Conservation (phyloP, 306 rosid genomes). For the Dryas alaskensis region DNA sequence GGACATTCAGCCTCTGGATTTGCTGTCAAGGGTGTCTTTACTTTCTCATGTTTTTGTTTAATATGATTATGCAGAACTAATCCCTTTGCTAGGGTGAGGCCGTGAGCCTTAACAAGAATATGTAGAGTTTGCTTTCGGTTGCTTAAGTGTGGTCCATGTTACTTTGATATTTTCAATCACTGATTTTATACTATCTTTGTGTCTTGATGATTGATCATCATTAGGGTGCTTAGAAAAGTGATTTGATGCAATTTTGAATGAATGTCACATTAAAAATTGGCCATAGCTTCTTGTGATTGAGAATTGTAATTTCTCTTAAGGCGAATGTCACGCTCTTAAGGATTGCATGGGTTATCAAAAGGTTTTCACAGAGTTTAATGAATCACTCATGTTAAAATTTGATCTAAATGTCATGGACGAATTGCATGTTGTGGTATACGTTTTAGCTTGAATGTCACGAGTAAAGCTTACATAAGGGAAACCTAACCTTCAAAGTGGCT, state of each 20-base stretch:
- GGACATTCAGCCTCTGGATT: too few species aligned
- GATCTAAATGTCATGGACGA: neutral
- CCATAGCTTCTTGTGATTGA: neutral
- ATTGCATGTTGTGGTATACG: too few species aligned
- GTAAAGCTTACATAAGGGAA: neutral
- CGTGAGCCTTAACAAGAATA: too few species aligned
- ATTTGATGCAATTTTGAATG: neutral
- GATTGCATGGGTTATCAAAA: neutral
- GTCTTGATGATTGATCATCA: neutral
- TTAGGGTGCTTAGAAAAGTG: neutral
- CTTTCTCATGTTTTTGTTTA: too few species aligned
- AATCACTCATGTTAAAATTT: too few species aligned
- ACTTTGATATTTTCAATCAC: neutral
- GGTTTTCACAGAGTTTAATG: neutral
- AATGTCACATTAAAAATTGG: neutral
- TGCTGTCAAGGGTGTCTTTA: too few species aligned
- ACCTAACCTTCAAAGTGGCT: neutral
- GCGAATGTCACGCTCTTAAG: neutral
- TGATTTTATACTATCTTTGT: neutral
- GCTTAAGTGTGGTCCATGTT: too few species aligned
- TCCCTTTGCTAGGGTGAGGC: too few species aligned
- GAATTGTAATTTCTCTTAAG: neutral
- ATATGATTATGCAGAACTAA: too few species aligned
- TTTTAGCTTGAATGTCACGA: neutral
- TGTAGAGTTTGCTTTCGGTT: too few species aligned